Conservation (phyloP, 2,329 filamentous ascomycete species). For the Davidsoniella australis region DNA sequence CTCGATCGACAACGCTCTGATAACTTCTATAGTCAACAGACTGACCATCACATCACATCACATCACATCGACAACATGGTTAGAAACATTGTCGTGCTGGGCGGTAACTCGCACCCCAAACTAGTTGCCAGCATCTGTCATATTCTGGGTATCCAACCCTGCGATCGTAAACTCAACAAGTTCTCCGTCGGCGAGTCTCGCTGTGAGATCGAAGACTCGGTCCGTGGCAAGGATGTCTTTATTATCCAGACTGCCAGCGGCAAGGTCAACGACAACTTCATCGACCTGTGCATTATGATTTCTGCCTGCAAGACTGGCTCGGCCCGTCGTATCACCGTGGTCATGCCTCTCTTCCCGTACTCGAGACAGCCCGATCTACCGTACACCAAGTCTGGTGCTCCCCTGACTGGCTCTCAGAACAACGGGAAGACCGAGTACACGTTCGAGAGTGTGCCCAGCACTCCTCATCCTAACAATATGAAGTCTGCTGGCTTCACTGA, state of each 20-base stretch:
- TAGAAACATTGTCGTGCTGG: constrained; percentile 84
- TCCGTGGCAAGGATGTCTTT: constrained; percentile 96
- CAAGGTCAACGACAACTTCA: constrained; percentile 86
- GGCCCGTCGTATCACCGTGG: constrained; percentile 80
- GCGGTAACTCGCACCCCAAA: constrained; percentile 80
- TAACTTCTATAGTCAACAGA: background rate
- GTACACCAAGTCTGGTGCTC: constrained; percentile 89
- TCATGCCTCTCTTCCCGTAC: constrained; percentile 91
- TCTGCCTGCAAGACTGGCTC: constrained; percentile 95
- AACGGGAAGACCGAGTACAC: constrained; percentile 48
- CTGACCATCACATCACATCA: too few species aligned
- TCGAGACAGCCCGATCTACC: constrained; percentile 90
- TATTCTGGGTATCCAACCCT: constrained; percentile 70
- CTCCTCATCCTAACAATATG: constrained; percentile 56
- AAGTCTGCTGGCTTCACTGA: constrained; percentile 48
- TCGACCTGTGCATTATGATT: constrained; percentile 94
- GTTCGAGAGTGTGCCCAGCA: constrained; percentile 82
- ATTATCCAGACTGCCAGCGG: constrained; percentile 91
- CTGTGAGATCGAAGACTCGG: constrained; percentile 90
- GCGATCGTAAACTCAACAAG: constrained; percentile 71
- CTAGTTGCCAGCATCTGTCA: constrained; percentile 77
- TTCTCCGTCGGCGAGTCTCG: constrained; percentile 92
- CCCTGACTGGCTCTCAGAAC: constrained; percentile 49
- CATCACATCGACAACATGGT: constrained; percentile 45
- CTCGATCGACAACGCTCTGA: background rate